Evolutionary conservation across 2,329 filamentous ascomycete species (phyloP).

Genomic region (Didymella pinodella): DNA sequence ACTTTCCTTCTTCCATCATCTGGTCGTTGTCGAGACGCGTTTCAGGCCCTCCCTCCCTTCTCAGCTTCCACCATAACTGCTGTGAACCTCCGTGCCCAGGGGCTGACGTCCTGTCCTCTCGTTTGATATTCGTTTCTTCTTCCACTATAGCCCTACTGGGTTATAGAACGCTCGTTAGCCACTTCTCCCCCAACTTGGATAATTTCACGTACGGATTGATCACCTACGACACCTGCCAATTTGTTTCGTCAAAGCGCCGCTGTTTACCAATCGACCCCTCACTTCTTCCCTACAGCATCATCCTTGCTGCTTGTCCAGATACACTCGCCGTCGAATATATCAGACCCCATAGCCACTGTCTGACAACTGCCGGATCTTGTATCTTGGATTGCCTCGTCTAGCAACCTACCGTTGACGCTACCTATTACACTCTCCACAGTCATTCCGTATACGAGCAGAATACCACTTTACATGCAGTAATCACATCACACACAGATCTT

Average conservation of each 20-base stretch:
- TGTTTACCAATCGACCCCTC: slow-evolving; percentile 9
- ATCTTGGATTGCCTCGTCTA: slow-evolving; percentile 1
- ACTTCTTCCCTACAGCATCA: slow-evolving; percentile 11
- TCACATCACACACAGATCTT: slow-evolving; percentile 20
- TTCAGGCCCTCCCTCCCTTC: slow-evolving; percentile 41
- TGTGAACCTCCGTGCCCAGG: slow-evolving; percentile 30
- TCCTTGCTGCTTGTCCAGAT: slow-evolving; percentile 10
- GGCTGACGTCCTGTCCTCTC: slow-evolving; percentile 46
- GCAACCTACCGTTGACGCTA: neutral
- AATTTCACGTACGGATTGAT: slow-evolving; percentile 27
- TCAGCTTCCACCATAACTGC: slow-evolving; percentile 37
- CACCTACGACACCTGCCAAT: slow-evolving; percentile 22
- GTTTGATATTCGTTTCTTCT: slow-evolving; percentile 47
- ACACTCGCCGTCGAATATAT: slow-evolving; percentile 12
- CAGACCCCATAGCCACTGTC: slow-evolving; percentile 2
- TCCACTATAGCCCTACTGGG: slow-evolving; percentile 32
- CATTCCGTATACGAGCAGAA: slow-evolving; percentile 1
- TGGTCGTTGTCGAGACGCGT: slow-evolving; percentile 41
- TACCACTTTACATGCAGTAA: slow-evolving; percentile 25
- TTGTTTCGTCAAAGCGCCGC: slow-evolving; percentile 20
- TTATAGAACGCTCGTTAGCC: slow-evolving; percentile 42
- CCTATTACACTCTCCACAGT: neutral
- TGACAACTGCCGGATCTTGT: slow-evolving; percentile 5
- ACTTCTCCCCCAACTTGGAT: slow-evolving; percentile 14
- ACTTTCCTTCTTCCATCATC: slow-evolving; percentile 34